A percentile compares a stretch with the other conserved stretches of the same genome.
Evolutionary conservation across 192 early-diverging fungal genomes (phyloP).

Genomic region (Linnemannia schmuckeri): DNA sequence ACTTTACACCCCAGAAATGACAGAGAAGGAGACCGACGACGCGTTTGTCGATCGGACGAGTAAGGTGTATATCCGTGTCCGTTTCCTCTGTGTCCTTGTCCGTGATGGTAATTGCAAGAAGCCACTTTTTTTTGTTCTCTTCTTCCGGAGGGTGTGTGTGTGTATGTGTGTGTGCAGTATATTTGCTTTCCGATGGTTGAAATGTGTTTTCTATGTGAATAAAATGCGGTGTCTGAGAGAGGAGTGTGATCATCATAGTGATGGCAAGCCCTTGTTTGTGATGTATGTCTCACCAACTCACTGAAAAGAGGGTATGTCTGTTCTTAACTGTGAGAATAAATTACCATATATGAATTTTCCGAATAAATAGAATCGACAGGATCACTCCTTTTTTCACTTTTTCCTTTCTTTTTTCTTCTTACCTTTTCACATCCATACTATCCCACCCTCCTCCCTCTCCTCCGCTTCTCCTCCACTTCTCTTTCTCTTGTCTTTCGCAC

Average conservation of each 20-base stretch:
- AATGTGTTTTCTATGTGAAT: too few relatives aligned
- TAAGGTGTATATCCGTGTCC: neutral
- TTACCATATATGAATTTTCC: neutral
- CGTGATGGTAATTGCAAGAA: neutral
- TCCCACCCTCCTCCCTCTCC: neutral
- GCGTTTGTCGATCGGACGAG: neutral
- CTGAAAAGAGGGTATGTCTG: too few relatives aligned
- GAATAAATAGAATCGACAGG: neutral
- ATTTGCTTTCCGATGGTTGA: too few relatives aligned
- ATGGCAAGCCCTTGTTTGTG: neutral
- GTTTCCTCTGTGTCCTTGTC: neutral
- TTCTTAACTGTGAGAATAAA: slow-evolving; percentile 10
- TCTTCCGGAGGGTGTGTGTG: neutral
- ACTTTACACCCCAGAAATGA: neutral
- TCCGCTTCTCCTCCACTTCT: neutral
- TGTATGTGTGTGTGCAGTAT: too few relatives aligned
- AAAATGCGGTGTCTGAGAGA: too few relatives aligned
- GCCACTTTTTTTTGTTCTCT: neutral
- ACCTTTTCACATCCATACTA: neutral
- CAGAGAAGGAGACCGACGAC: neutral
- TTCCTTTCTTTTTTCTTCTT: neutral
- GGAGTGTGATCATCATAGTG: neutral
- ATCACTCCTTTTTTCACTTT: neutral
- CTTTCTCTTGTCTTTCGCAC: neutral
- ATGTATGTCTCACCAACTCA: neutral